These are phyloP conservation scores for Cucurbita ficifolia DNA, from an alignment of 306 rosid genomes.

Conservation along the genomic window DNA sequence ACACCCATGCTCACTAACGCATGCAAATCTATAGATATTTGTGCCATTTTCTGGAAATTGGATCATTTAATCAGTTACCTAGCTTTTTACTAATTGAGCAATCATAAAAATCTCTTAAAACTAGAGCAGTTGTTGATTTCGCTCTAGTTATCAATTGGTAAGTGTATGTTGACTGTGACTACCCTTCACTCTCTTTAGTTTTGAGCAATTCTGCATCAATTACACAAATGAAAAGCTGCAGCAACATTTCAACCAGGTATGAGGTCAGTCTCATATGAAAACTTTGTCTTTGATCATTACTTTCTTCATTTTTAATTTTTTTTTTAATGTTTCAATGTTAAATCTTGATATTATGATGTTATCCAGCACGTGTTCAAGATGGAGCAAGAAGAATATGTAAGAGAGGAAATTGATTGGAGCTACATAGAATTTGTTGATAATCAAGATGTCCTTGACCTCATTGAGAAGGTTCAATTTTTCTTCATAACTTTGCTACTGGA, in stretches of 20 bases:
- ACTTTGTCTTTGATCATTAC: constrained; percentile 15
- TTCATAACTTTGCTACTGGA: background rate
- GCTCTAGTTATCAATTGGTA: background rate
- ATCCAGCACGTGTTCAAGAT: constrained; percentile 87
- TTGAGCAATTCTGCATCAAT: constrained; percentile 89
- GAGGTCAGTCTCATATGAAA: constrained; percentile 72
- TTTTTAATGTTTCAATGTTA: constrained; percentile 3
- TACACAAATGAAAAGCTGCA: constrained; percentile 92
- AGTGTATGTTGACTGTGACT: background rate
- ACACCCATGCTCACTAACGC: background rate
- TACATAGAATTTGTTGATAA: constrained; percentile 82
- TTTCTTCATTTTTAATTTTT: background rate
- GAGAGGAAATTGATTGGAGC: constrained; percentile 81
- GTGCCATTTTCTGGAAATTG: background rate
- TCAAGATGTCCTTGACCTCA: constrained; percentile 80
- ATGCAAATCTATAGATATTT: background rate
- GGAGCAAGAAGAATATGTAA: constrained; percentile 82
- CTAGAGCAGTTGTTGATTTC: background rate
- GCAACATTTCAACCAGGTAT: constrained; percentile 99
- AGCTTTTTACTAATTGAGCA: background rate
- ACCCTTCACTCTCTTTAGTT: constrained; percentile 37
- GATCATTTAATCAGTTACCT: background rate
- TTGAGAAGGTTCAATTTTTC: constrained; percentile 57
- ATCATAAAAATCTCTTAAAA: background rate
- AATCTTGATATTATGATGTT: constrained; percentile 27